Base-by-base conservation (phyloP, 164 flowering plant species). In the Hamamelis virginiana region DNA sequence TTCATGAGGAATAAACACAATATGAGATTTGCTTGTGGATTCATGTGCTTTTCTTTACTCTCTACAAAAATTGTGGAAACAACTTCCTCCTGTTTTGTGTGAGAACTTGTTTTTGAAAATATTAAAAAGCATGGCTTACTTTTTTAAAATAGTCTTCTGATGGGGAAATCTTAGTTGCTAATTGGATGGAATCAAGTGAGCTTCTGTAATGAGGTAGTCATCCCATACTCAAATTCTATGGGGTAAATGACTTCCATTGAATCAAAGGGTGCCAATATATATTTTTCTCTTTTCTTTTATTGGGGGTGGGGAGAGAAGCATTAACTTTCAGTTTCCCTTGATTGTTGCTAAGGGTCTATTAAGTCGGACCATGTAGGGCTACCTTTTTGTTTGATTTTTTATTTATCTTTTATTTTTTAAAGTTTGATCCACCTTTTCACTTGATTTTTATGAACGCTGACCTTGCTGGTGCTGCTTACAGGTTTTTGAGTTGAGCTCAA, bases 401-500 rank as follows among this genome's bases (percentile, higher is more conserved):
- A n/a, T n/a, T n/a, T n/a, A n/a, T n/a, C n/a, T n/a, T n/a, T n/a
- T n/a, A n/a, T n/a, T n/a, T n/a, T 28, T 9, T 10, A 14, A 26
- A 55, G 48, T 11, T 66, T 55, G 27, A 56, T 19, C 13, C 38
- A 38, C 51, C 51, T 44, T 21, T 33, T 23, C 9, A 18, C 5
- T 14, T 16, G 16, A 28, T 28, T 25, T 15, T 1, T 0, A 66
- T 33, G 50, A 5, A 5, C 5, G 59, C 69, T 33, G 56, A 18
- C 21, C 5, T 15, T 59, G 41, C 9, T 38, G 44, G 50, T 74
- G 18, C 27, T 75, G 66, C 66, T 69, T 75, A 18, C 74, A 96
- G 99, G 91, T 93, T 71, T 75, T 91, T 76, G 98, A 93, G 79
- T 77, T 93, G 81, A 85, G 98, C 79, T 86, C 98, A 1, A 48